Percentiles rank a stretch among this genome's conserved stretches.
phyloP scores from a whole-genome alignment of 2,329 filamentous ascomycete genomes.

The Fusarium haematococcum region DNA sequence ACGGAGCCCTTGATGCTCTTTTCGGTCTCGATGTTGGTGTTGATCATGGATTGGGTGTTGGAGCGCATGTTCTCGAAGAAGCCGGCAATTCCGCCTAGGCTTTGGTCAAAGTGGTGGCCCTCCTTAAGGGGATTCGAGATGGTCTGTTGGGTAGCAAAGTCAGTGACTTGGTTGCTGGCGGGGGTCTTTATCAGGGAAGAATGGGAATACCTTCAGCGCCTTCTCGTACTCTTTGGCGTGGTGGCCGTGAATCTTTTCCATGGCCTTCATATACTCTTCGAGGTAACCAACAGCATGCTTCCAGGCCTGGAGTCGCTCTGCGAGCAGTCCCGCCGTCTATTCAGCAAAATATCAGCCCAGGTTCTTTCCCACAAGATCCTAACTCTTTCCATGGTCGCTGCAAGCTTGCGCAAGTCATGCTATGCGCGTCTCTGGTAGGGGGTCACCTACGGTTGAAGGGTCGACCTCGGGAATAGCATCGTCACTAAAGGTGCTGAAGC shows the following conservation, averaged over 20 bases:
- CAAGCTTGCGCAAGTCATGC: background rate
- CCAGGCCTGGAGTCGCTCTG: slow-evolving; percentile 92
- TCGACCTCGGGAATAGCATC: slow-evolving; percentile 70
- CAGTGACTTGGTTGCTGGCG: background rate
- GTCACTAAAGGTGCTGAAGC: slow-evolving; percentile 61
- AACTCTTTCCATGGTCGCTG: background rate
- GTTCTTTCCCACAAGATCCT: background rate
- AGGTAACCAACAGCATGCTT: slow-evolving; percentile 93
- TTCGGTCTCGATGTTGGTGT: slow-evolving; percentile 90
- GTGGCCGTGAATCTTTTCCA: slow-evolving; percentile 86
- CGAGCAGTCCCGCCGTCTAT: slow-evolving; percentile 82
- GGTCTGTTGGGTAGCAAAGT: slow-evolving; percentile 63
- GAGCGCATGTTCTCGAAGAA: slow-evolving; percentile 94
- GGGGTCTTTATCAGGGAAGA: background rate
- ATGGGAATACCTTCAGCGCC: slow-evolving; percentile 76
- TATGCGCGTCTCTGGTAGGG: background rate
- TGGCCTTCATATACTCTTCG: slow-evolving; percentile 87
- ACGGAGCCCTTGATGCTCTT: slow-evolving; percentile 89
- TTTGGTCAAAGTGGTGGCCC: slow-evolving; percentile 92
- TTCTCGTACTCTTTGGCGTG: slow-evolving; percentile 97
- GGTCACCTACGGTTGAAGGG: slow-evolving; percentile 64
- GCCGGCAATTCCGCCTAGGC: slow-evolving; percentile 85
- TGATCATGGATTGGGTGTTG: slow-evolving; percentile 92
- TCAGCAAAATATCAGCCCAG: slow-evolving; percentile 14
- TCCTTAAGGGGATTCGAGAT: slow-evolving; percentile 88